These are phyloP conservation scores for Metschnikowia rubicola DNA, from an alignment of 805 yeast genomes.

Conservation along the genomic window DNA sequence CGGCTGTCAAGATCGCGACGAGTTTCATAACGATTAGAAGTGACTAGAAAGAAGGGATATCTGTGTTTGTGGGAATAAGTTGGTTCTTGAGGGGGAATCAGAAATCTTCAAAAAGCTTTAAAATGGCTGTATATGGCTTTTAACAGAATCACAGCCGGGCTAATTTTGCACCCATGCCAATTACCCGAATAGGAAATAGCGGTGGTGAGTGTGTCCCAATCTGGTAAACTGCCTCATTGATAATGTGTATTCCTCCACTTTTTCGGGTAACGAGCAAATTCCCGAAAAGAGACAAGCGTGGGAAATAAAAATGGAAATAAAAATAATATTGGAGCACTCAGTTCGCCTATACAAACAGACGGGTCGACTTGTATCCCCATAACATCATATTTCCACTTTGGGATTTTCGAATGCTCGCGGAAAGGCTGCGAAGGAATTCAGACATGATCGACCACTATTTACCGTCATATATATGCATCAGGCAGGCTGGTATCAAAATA, in stretches of 20 bases:
- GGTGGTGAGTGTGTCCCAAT: neutral
- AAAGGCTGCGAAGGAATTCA: too few relatives aligned
- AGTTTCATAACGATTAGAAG: slow-evolving; percentile 17
- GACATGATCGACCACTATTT: too few relatives aligned
- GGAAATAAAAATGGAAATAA: too few relatives aligned
- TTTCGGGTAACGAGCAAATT: neutral
- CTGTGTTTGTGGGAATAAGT: neutral
- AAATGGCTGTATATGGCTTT: slow-evolving; percentile 4
- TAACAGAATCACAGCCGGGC: neutral
- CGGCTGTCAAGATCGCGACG: slow-evolving; percentile 16
- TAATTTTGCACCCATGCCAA: slow-evolving; percentile 15
- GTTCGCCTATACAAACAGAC: too few relatives aligned
- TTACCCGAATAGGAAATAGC: slow-evolving; percentile 13
- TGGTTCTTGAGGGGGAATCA: neutral
- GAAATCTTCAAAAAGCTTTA: neutral
- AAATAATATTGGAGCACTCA: too few relatives aligned
- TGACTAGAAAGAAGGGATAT: neutral
- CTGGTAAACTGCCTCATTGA: too few relatives aligned
- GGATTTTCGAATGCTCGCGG: too few relatives aligned
- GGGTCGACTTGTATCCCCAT: too few relatives aligned
- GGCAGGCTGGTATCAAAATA: too few relatives aligned
- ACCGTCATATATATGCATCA: too few relatives aligned
- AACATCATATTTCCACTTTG: too few relatives aligned
- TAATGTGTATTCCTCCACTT: neutral
- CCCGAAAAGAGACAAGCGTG: too few relatives aligned